These are phyloP conservation scores for Daldinia concentrica DNA, from an alignment of 495 filamentous ascomycete genomes.

Conservation along the genomic window DNA sequence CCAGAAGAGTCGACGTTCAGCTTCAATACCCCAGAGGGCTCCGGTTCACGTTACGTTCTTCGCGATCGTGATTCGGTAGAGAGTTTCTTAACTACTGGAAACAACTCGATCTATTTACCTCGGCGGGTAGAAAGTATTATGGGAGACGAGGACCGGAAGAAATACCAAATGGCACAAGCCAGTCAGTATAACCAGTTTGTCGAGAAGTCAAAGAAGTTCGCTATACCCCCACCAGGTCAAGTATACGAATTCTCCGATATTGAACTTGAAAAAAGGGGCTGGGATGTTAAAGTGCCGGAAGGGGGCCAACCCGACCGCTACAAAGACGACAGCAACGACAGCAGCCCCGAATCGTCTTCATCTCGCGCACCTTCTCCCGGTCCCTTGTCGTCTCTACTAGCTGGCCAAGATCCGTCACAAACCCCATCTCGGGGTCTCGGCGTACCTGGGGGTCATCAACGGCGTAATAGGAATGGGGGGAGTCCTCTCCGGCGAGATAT, in stretches of 20 bases:
- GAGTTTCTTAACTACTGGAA: conserved; percentile 70
- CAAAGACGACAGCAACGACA: conserved; percentile 48
- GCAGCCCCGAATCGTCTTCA: conserved; percentile 34
- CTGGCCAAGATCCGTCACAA: conserved; percentile 10
- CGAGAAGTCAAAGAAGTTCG: conserved; percentile 61
- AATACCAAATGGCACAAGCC: conserved; percentile 74
- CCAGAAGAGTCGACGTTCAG: conserved; percentile 68
- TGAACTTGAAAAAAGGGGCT: conserved; percentile 58
- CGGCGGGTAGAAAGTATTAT: conserved; percentile 84
- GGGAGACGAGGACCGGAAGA: conserved; percentile 77
- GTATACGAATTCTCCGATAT: conserved; percentile 64
- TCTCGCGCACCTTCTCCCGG: conserved; percentile 41
- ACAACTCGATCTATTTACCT: conserved; percentile 75
- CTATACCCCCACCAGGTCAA: conserved; percentile 59
- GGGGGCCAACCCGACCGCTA: conserved; percentile 34
- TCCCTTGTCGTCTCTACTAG: conserved; percentile 17
- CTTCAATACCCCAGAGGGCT: conserved; percentile 49
- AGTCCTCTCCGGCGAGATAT: conserved; percentile 40
- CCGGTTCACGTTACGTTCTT: conserved; percentile 57
- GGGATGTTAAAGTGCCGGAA: conserved; percentile 36
- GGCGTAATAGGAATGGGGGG: conserved; percentile 30
- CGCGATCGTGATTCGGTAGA: conserved; percentile 76
- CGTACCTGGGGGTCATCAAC: conserved; percentile 14
- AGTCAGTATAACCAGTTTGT: conserved; percentile 57
- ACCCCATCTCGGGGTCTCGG: conserved; percentile 16